A percentile compares a stretch with the other conserved stretches of the same genome.
Conservation (phyloP, 108 stramenopile species). For the Epithemia pelagica region DNA sequence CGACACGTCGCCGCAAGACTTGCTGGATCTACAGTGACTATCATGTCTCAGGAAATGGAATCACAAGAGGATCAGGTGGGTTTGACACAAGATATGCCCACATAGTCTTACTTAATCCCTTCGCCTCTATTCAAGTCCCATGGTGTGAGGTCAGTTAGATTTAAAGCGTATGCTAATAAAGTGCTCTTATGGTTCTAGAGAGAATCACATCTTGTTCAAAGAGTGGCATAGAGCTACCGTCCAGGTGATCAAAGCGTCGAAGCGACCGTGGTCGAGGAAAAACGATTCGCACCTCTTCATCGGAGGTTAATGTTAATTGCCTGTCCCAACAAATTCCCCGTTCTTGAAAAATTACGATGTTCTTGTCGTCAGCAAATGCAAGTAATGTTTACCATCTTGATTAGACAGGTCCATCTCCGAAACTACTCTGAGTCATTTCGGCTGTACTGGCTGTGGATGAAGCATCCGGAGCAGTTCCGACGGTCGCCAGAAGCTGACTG, state of each 20-base stretch:
- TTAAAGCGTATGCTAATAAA: neutral
- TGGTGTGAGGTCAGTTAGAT: neutral
- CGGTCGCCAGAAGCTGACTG: slow-evolving; percentile 60
- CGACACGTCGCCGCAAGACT: slow-evolving; percentile 23
- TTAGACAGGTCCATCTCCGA: neutral
- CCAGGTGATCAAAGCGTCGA: too few relatives aligned
- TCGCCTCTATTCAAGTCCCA: neutral
- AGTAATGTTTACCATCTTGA: too few relatives aligned
- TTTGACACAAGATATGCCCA: neutral
- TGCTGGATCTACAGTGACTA: slow-evolving; percentile 28
- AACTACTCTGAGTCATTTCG: slow-evolving; percentile 5
- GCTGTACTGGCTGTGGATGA: neutral
- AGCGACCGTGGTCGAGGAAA: too few relatives aligned
- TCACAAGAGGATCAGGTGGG: neutral
- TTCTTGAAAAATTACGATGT: too few relatives aligned
- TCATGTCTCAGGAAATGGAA: slow-evolving; percentile 1
- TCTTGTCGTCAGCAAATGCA: too few relatives aligned
- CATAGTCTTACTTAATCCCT: too few relatives aligned
- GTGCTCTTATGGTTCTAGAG: too few relatives aligned
- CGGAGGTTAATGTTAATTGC: too few relatives aligned
- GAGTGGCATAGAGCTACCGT: too few relatives aligned
- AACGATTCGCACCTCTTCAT: too few relatives aligned
- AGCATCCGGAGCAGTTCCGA: slow-evolving; percentile 22
- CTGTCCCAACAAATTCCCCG: too few relatives aligned
- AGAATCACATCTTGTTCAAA: too few relatives aligned